Base-by-base conservation (phyloP, 1,284 basidiomycete genomes). In the Ceratobasidium sp. region DNA sequence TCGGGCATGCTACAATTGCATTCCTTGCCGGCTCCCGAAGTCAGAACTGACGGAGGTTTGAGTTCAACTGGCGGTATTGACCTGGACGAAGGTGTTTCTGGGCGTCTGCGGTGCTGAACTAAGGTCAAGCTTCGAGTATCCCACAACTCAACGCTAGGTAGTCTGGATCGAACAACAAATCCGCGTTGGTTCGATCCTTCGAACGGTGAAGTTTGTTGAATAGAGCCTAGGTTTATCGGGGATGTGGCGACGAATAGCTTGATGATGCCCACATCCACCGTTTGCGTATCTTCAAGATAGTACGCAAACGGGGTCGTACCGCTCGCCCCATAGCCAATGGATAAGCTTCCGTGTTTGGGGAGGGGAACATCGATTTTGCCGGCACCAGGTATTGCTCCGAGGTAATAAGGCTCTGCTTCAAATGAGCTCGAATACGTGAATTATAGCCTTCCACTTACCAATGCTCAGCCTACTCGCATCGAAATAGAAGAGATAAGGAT, bases 401-500 rank as follows among this genome's bases (percentile, higher is more conserved):
- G 23, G 6, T 53, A 28, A 3, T 30, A 53, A 30, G 23, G 23
- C 50, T 53, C 50, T 53, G 9, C 8, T 30, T 8, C 21, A 28
- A 30, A 28, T 30, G 9, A 53, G 26, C 9, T 53, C 12, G 8
- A 6, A 39, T 26, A 12, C 9, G 4, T 28, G 4, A 39, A 39
- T 23, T 12, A 18, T 4, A 12, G 26, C n/a, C n/a, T 12, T 53
- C 12, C 18, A 50, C 61, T 52, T 78, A 74, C 80, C 80, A 74
- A 85, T 84, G 71, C 79, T 80, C 72, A 84, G 80, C n/a, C 82
- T 82, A 58, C 80, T 81, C 4, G 81, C 79, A 73, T 84, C 82
- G 81, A 85, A 84, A 77, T 81, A 84, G 2, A 83, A 84, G 41
- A 85, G 80, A 76, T 83, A 84, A 21, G 85, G 82, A 81, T 83